Conservation (phyloP, 257 asterid species). For the Plantago major region DNA sequence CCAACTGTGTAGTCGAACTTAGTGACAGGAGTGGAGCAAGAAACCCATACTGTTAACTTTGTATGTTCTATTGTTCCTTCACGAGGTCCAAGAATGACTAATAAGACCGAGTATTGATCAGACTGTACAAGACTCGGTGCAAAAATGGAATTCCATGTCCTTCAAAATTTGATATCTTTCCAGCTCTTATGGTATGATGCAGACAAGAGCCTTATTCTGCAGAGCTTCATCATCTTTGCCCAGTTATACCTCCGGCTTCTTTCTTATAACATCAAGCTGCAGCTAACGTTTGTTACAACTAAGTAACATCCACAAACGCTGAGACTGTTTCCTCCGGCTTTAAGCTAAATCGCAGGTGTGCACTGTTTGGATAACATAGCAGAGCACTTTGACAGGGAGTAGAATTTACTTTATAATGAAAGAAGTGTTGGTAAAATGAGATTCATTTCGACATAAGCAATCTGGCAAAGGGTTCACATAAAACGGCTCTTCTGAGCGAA, state of each 20-base stretch:
- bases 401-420: constrained; percentile 23
- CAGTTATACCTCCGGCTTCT: background rate
- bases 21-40: background rate
- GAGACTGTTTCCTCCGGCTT: constrained; percentile 10
- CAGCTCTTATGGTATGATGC: background rate
- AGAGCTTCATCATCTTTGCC: background rate
- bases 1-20: background rate
- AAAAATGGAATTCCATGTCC: background rate
- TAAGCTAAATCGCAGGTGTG: constrained; percentile 6
- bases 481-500: constrained; percentile 90
- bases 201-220: background rate
- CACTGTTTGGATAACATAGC: background rate
- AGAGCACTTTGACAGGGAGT: background rate
- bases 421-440: constrained; percentile 25
- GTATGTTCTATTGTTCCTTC: background rate
- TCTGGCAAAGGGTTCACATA: constrained; percentile 91
- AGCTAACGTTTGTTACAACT: background rate
- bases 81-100: constrained; percentile 4
- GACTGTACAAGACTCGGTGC: background rate
- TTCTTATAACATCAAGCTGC: background rate
- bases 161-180: constrained; percentile 1
- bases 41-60: background rate
- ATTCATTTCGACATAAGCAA: constrained; percentile 66
- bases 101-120: background rate
- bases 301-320: background rate